A percentile compares a stretch with the other conserved stretches of the same genome.
Conservation (phyloP, 192 early-diverging fungal species). For the Allomyces macrogynus region DNA sequence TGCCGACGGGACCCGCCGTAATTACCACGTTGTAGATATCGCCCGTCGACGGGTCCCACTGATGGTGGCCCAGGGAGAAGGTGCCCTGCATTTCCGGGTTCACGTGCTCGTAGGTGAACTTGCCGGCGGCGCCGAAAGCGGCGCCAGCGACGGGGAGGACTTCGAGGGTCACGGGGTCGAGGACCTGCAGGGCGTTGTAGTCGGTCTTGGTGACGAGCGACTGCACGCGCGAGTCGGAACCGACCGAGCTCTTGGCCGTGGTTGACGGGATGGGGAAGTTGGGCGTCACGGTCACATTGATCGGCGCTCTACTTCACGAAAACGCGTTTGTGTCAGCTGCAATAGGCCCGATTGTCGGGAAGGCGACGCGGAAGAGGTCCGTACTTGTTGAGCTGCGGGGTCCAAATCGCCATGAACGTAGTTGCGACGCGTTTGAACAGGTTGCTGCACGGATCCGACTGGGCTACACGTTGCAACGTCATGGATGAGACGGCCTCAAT, state of each 20-base stretch:
- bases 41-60: conserved; percentile 43
- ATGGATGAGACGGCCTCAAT: conserved; percentile 4
- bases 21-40: conserved; percentile 53
- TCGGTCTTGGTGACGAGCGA: conserved; percentile 21
- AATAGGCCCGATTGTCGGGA: no score
- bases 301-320: conserved; percentile 2
- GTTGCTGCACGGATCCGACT: conserved; percentile 18
- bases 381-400: no score
- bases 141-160: conserved; percentile 2
- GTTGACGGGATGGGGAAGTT: conserved; percentile 1
- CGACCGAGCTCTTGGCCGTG: background rate
- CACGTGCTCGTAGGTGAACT: conserved; percentile 21
- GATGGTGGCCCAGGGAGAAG: conserved; percentile 42
- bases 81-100: conserved; percentile 34
- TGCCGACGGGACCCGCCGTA: conserved; percentile 27
- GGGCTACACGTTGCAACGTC: conserved; percentile 9
- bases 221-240: background rate
- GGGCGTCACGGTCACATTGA: conserved; percentile 8
- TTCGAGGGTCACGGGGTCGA: conserved; percentile 22
- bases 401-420: conserved; percentile 3
- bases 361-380: no score
- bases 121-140: background rate
- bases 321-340: conserved; percentile 3
- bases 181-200: conserved; percentile 12
- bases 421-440: conserved; percentile 18